Evolutionary conservation across 2,329 filamentous ascomycete genomes (phyloP), one percentile per base, ranked within the genome.

Genomic region (Monosporascus cannonballus): DNA sequence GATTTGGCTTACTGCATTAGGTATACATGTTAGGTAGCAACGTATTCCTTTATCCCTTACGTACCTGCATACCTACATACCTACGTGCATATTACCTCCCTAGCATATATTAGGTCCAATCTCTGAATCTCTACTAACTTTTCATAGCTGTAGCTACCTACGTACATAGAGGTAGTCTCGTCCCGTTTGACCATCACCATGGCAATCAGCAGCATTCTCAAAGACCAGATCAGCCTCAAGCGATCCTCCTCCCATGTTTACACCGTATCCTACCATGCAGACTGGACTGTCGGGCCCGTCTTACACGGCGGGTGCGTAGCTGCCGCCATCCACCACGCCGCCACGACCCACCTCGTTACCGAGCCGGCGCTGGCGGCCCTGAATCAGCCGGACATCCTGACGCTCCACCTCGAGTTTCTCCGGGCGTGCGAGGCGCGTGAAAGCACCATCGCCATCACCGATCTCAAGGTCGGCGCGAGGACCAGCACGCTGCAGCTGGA

Each of bases 351-450:
- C 48, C 54, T 65, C n/a, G 22, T 17, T 1, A 56, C 52, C 1
- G 52, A 62, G 3, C 49, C 50, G 2, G 18, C 17, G 18, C 53
- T 59, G 1, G 46, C 20, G 3, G 48, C 51, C 7, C 46, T 18
- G 36, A 58, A 62, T 24, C 64, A 66, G 44, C 59, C 64, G 1
- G 56, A 66, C 36, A 48, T 66, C 4, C 44, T 64, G 1, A 64
- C 52, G 9, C 45, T 67, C 3, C 63, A 67, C 46, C 5, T 66
- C 42, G 59, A 66, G 17, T 67, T 63, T 41, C 57, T 68, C 3
- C 58, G 60, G 3, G 9, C 53, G 0, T 67, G 64, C 48, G 60
- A 58, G 27, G 39, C 30, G 20, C 6, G 42, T 8, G 52, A 63
- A 0, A 64, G 59, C 47, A 60, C 48, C 14, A 59, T 67, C 37